Evolutionary conservation across 192 early-diverging fungal species (phyloP).

Genomic region (Allomyces macrogynus): DNA sequence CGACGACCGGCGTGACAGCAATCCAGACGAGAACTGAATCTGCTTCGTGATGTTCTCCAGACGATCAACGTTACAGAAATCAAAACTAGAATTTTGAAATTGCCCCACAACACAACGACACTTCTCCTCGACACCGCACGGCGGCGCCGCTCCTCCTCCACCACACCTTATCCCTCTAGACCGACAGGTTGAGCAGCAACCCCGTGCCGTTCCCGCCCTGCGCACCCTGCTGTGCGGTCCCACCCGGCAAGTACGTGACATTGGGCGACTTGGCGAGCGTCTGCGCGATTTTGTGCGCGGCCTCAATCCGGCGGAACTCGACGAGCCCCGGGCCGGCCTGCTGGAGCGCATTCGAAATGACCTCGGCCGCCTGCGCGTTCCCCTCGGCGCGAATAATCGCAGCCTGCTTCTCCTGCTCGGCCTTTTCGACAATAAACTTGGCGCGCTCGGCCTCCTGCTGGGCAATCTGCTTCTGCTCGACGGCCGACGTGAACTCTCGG

Average conservation of each 20-base stretch:
- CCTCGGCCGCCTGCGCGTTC: constrained; percentile 82
- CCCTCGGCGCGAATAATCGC: constrained; percentile 95
- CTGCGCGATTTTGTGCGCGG: constrained; percentile 84
- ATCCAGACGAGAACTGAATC: too few relatives aligned
- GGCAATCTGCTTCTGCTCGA: constrained; percentile 96
- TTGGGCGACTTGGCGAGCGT: constrained; percentile 61
- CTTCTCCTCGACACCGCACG: too few relatives aligned
- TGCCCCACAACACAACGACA: too few relatives aligned
- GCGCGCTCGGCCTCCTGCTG: constrained; percentile 99
- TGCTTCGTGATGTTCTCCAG: too few relatives aligned
- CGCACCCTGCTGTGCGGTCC: constrained; percentile 2
- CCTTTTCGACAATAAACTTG: constrained; percentile 92
- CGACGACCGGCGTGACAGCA: too few relatives aligned
- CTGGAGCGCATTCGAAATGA: constrained; percentile 69
- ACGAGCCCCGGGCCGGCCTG: constrained; percentile 85
- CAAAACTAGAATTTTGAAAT: too few relatives aligned
- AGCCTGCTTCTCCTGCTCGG: constrained; percentile 95
- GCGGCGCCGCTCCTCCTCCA: too few relatives aligned
- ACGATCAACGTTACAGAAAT: too few relatives aligned
- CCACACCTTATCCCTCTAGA: not conserved
- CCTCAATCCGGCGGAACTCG: constrained; percentile 91
- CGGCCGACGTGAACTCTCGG: constrained; percentile 95
- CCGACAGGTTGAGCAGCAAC: constrained; percentile 47
- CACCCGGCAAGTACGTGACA: constrained; percentile 75
- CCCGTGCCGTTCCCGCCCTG: constrained; percentile 34